Percentiles rank a stretch among this genome's conserved stretches.
phyloP scores from a whole-genome alignment of 305 asterid species.

The Fraxinus dipetala region DNA sequence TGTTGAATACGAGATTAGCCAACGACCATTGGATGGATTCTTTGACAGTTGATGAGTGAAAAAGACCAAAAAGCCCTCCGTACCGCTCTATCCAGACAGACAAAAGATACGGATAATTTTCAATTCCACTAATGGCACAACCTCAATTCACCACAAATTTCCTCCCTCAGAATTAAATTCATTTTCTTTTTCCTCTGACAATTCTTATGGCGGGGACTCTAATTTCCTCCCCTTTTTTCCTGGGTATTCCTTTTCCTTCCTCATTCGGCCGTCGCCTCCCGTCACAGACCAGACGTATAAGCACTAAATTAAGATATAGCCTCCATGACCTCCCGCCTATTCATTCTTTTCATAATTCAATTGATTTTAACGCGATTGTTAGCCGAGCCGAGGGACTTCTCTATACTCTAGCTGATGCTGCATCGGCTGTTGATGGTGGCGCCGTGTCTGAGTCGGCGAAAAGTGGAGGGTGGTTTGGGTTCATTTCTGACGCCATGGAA shows the following conservation, averaged over 20 bases:
- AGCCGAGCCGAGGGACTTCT: constrained; percentile 73
- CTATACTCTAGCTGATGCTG: constrained; percentile 93
- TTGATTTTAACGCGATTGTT: constrained; percentile 49
- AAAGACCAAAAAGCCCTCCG: constrained; percentile 19
- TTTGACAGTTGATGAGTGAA: not conserved
- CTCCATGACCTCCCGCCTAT: constrained; percentile 55
- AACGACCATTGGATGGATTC: not conserved
- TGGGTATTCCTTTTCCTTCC: constrained; percentile 63
- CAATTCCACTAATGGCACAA: not conserved
- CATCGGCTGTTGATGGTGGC: constrained; percentile 54
- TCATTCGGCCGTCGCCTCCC: constrained; percentile 44
- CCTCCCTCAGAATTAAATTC: not conserved
- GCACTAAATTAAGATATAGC: constrained; percentile 62
- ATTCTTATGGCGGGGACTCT: constrained; percentile 75
- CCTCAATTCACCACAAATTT: not conserved
- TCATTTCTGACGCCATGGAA: constrained; percentile 95
- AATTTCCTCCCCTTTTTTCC: constrained; percentile 63
- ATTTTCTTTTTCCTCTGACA: not conserved
- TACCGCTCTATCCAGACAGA: not conserved
- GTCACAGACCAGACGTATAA: constrained; percentile 40
- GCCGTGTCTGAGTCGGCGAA: constrained; percentile 50
- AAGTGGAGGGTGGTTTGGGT: constrained; percentile 88
- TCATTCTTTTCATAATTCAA: constrained; percentile 29
- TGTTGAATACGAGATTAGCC: not conserved
- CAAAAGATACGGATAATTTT: constrained; percentile 25